These are phyloP conservation scores for Spathaspora sp. DNA, from an alignment of 805 yeast species.

Conservation along the genomic window DNA sequence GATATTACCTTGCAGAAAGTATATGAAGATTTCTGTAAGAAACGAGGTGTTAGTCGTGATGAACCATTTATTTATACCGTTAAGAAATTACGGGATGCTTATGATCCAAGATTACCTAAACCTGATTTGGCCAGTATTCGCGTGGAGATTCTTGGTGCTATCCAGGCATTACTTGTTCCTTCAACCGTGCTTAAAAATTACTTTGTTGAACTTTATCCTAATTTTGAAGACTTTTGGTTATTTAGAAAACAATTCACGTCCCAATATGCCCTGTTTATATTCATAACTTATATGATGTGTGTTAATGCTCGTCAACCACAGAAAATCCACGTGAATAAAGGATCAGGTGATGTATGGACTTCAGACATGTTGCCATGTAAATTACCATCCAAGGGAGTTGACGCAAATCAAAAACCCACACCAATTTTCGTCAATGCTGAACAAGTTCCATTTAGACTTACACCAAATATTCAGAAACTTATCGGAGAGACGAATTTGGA, in stretches of 20 bases:
- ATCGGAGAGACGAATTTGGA: conserved; percentile 94
- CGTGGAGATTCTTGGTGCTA: conserved; percentile 87
- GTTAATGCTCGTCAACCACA: conserved; percentile 91
- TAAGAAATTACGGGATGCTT: conserved; percentile 85
- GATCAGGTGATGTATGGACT: conserved; percentile 88
- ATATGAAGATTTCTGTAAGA: conserved; percentile 82
- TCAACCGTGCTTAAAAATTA: conserved; percentile 76
- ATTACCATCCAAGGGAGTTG: conserved; percentile 55
- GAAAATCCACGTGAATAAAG: conserved; percentile 78
- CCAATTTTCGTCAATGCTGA: conserved; percentile 91
- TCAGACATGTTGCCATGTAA: conserved; percentile 94
- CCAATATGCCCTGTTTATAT: conserved; percentile 89
- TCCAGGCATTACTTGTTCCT: conserved; percentile 85
- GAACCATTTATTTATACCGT: conserved; percentile 85
- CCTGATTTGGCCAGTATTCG: conserved; percentile 87
- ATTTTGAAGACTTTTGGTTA: conserved; percentile 93
- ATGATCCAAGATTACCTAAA: conserved; percentile 88
- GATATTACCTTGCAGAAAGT: conserved; percentile 76
- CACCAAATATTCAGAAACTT: conserved; percentile 91
- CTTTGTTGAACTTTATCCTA: conserved; percentile 64
- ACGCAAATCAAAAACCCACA: conserved; percentile 48
- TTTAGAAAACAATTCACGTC: conserved; percentile 94
- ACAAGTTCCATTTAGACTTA: conserved; percentile 91
- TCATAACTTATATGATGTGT: conserved; percentile 92
- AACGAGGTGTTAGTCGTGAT: conserved; percentile 72